Conservation (phyloP, 345 rosid genomes). For the Eucalyptus coolabah region DNA sequence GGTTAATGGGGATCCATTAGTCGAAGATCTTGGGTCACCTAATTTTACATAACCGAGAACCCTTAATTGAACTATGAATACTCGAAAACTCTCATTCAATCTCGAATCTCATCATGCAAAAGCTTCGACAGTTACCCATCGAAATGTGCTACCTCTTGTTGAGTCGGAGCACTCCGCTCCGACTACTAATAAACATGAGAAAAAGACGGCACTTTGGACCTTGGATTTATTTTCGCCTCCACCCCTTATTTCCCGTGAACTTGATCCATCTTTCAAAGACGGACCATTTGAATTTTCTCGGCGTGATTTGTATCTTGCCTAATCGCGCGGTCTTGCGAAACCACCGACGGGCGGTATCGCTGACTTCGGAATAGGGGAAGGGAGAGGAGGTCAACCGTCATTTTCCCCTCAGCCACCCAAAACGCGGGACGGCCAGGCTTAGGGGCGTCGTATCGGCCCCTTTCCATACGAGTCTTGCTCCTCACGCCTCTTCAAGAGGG, state of each 20-base stretch:
- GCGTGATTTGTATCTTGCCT: neutral
- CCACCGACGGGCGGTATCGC: neutral
- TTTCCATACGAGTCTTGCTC: no score
- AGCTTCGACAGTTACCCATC: neutral
- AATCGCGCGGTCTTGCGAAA: neutral
- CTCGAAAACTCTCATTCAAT: neutral
- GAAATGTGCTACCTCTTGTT: neutral
- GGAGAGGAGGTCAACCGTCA: neutral
- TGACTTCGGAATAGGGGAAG: neutral
- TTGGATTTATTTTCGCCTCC: fast-evolving
- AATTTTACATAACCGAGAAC: neutral
- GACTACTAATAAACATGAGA: neutral
- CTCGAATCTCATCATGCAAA: neutral
- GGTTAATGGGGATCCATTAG: neutral
- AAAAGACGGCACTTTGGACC: neutral
- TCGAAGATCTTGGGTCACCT: neutral
- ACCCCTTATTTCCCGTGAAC: neutral
- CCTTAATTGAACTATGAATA: neutral
- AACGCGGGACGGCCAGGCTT: neutral
- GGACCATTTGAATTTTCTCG: neutral
- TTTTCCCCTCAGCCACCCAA: neutral
- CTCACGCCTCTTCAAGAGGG: neutral
- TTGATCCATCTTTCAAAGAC: neutral
- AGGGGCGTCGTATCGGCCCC: no score
- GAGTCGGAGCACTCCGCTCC: fast-evolving